A percentile compares a stretch with the other conserved stretches of the same genome.
These are phyloP conservation scores for Blastomyces parvus DNA, from an alignment of 2,329 filamentous ascomycete species.

Conservation along the genomic window DNA sequence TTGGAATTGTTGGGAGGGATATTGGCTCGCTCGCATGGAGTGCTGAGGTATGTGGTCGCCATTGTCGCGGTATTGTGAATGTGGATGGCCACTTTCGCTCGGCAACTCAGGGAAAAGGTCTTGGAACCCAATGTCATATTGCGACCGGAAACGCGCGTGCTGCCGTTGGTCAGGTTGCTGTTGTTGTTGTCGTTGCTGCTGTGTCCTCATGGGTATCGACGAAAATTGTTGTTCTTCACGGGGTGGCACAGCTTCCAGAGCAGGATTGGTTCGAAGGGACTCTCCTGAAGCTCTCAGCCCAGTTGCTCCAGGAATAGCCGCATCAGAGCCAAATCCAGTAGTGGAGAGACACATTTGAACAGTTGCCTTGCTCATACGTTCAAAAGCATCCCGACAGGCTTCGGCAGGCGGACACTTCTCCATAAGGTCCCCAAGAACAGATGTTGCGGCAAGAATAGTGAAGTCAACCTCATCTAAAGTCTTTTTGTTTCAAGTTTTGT, in stretches of 20 bases:
- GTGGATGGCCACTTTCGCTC: background rate
- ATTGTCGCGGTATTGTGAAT: background rate
- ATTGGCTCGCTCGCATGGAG: background rate
- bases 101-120: background rate
- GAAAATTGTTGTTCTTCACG: background rate
- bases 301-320: background rate
- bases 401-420: constrained; percentile 93
- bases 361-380: constrained; percentile 88
- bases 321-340: constrained; percentile 58
- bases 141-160: background rate
- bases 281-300: background rate
- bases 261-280: background rate
- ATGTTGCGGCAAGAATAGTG: constrained; percentile 85
- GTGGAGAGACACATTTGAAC: constrained; percentile 89
- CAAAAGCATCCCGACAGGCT: constrained; percentile 88
- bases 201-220: background rate
- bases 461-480: constrained; percentile 97
- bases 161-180: background rate
- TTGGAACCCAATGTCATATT: constrained; percentile 1
- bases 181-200: background rate
- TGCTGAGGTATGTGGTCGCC: background rate
- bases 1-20: background rate
- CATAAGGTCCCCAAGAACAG: constrained; percentile 81
- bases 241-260: background rate
- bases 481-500: constrained; percentile 25